A percentile compares a stretch with the other conserved stretches of the same genome.
Evolutionary conservation across 441 rosid species (phyloP).

Genomic region (Syzygium syzygioides): DNA sequence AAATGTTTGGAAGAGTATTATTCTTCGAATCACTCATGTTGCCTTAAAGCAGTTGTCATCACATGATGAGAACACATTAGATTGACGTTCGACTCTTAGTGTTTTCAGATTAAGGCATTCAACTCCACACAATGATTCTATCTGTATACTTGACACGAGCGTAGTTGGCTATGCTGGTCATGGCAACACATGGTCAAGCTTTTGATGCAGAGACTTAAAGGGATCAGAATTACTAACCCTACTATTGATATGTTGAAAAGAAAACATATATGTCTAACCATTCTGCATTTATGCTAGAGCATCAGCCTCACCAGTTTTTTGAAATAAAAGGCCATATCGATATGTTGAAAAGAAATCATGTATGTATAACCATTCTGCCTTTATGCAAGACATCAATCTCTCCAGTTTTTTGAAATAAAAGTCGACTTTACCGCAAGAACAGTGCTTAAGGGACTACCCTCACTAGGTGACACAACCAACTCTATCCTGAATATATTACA

Average conservation of each 20-base stretch:
- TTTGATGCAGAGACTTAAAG: no score
- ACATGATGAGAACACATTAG: not conserved
- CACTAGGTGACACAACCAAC: not conserved
- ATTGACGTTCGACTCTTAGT: not conserved
- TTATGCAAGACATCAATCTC: not conserved
- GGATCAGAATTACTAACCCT: no score
- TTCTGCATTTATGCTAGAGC: no score
- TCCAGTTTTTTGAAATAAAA: not conserved
- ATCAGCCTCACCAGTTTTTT: no score
- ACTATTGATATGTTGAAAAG: no score
- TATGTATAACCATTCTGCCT: not conserved
- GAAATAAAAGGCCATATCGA: not conserved
- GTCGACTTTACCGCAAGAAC: not conserved
- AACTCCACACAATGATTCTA: not conserved
- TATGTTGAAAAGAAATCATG: not conserved
- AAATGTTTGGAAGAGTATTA: not conserved
- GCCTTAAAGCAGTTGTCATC: not conserved
- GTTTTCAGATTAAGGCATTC: not conserved
- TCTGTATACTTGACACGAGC: not conserved
- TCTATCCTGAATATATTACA: not conserved
- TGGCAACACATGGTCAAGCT: no score
- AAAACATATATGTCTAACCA: no score
- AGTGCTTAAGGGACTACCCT: not conserved
- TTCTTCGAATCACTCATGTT: not conserved
- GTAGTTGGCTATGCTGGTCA: no score